Percentiles rank a stretch among this genome's conserved stretches.
phyloP scores from a whole-genome alignment of 441 rosid genomes.

The Mallotus repandus region DNA sequence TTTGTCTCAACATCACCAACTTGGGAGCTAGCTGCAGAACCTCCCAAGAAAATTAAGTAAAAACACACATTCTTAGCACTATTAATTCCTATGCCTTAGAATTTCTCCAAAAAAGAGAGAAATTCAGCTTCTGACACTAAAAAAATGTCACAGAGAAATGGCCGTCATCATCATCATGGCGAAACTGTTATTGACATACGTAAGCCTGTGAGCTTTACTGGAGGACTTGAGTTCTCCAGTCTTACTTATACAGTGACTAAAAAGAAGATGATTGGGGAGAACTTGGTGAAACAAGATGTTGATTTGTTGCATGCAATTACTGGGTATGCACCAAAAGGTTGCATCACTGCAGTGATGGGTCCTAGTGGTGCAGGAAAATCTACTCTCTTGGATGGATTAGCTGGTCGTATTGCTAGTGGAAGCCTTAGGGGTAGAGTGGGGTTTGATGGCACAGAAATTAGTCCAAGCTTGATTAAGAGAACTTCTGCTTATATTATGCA shows the following conservation, averaged over 20 bases:
- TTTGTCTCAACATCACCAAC: background rate
- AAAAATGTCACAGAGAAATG: slow-evolving; percentile 29
- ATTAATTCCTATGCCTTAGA: background rate
- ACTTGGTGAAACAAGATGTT: slow-evolving; percentile 43
- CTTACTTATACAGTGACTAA: slow-evolving; percentile 57
- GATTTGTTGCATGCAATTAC: slow-evolving; percentile 54
- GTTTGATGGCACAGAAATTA: slow-evolving; percentile 45
- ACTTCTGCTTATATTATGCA: slow-evolving; percentile 72
- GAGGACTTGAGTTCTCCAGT: slow-evolving; percentile 55
- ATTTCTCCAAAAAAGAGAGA: background rate
- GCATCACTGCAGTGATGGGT: slow-evolving; percentile 69
- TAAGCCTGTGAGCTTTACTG: slow-evolving; percentile 37
- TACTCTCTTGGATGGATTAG: slow-evolving; percentile 57
- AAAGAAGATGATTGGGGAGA: slow-evolving; percentile 45
- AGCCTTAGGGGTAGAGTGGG: slow-evolving; percentile 58
- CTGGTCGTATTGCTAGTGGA: slow-evolving; percentile 56
- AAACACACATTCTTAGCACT: too few species aligned
- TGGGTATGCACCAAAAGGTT: slow-evolving; percentile 68
- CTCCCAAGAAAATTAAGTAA: too few species aligned
- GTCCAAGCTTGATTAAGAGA: slow-evolving; percentile 54
- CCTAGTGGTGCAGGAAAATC: slow-evolving; percentile 78
- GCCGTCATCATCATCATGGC: slow-evolving; percentile 11
- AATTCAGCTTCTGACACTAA: background rate
- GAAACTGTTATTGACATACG: slow-evolving; percentile 44
- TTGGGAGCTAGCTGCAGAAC: background rate